phyloP scores from a whole-genome alignment of 306 rosid species.

The Rosa multiflora region DNA sequence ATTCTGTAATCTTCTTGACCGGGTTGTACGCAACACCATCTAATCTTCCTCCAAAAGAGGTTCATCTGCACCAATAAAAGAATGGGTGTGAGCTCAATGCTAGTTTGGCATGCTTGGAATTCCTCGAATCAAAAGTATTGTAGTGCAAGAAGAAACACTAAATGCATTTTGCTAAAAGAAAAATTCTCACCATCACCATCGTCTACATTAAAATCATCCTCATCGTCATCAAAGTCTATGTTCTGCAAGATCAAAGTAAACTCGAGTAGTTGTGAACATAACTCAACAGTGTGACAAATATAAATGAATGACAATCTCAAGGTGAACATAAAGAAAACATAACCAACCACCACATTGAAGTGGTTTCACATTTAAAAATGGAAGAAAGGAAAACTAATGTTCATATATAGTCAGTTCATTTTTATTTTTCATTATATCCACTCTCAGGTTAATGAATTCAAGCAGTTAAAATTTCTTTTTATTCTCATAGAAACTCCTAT shows the following conservation, averaged over 20 bases:
- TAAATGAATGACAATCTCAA: background rate
- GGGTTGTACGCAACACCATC: background rate
- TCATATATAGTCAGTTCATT: background rate
- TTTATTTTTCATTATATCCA: background rate
- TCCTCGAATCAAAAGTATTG: background rate
- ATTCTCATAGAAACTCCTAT: background rate
- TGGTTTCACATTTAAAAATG: background rate
- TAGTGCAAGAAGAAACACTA: background rate
- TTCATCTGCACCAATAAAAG: background rate
- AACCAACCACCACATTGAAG: background rate
- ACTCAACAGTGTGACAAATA: background rate
- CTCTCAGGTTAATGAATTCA: background rate
- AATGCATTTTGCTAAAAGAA: background rate
- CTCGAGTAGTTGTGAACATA: background rate
- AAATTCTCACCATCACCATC: conserved; percentile 3
- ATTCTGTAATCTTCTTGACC: background rate
- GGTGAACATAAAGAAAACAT: background rate
- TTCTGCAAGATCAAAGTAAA: conserved; percentile 9
- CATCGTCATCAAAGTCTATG: conserved; percentile 12
- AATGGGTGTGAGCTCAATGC: background rate
- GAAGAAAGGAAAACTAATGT: background rate
- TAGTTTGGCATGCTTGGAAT: background rate
- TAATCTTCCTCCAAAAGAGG: background rate
- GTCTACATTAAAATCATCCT: conserved; percentile 4
- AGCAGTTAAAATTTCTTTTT: background rate